Percentiles rank a stretch among this genome's conserved stretches.
Conservation (phyloP, 768 basidiomycete genomes). For the Suillus bovinus region DNA sequence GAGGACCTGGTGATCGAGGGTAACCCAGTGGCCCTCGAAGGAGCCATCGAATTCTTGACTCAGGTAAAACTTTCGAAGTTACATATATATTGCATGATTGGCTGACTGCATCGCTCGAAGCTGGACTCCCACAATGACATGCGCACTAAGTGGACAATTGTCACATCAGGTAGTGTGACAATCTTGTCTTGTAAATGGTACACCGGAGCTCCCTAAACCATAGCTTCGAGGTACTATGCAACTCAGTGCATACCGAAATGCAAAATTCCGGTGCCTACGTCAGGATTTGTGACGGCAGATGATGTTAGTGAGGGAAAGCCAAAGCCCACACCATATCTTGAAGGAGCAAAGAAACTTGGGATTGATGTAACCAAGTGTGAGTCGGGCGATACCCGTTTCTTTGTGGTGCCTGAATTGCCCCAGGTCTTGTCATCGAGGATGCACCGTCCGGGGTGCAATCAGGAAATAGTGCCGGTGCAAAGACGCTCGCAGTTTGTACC, state of each 20-base stretch:
- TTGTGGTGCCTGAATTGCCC: background rate
- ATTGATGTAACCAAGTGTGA: conserved; percentile 58
- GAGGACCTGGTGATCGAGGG: conserved; percentile 72
- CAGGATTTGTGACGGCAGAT: conserved; percentile 71
- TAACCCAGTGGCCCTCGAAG: conserved; percentile 61
- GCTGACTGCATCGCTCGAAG: conserved; percentile 15
- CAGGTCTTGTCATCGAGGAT: conserved; percentile 88
- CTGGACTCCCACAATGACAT: conserved; percentile 18
- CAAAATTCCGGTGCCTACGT: conserved; percentile 56
- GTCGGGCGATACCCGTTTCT: conserved; percentile 17
- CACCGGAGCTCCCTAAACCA: background rate
- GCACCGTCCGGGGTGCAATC: conserved; percentile 81
- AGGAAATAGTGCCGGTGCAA: conserved; percentile 74
- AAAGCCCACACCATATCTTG: conserved; percentile 90
- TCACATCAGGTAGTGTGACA: conserved; percentile 61
- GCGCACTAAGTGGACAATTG: conserved; percentile 70
- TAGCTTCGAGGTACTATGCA: conserved; percentile 77
- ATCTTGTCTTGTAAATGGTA: background rate
- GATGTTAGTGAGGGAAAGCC: conserved; percentile 54
- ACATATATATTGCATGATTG: background rate
- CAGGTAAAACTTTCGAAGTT: conserved; percentile 39
- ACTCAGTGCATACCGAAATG: conserved; percentile 64
- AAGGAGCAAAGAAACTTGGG: conserved; percentile 64
- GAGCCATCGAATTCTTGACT: conserved; percentile 55
- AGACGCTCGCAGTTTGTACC: conserved; percentile 82